Base-by-base conservation (phyloP, 225 moss, liverwort and hornwort species). In the Climacium dendroides region DNA sequence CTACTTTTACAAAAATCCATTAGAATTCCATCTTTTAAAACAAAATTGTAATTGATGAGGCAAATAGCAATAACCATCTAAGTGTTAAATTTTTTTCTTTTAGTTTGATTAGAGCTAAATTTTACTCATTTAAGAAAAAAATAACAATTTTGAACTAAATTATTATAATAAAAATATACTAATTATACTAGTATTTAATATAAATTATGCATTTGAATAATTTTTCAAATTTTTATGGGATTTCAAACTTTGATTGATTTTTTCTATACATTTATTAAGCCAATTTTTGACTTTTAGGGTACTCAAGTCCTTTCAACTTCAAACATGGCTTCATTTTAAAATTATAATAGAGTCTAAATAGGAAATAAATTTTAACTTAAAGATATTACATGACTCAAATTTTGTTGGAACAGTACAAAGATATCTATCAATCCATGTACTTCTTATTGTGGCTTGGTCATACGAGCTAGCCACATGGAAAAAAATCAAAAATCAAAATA, bases 11-110 rank as follows among this genome's bases (percentile, higher is more conserved):
- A 69, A 13, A 39, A 37, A 0, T 39, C 3, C 7, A 39, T 69
- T 13, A 24, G 7, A 0, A 24, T 39, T 69, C 4, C 4, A 24
- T n/a, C 7, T 13, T 24, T 24, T 14, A 24, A 22, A 0, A 24
- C 23, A 37, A 69, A 39, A 13, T 69, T 69, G 23, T 25, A 39
- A 69, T 24, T 24, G 8, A 25, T 69, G 7, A 24, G 0, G 69
- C 24, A 69, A 23, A 12, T 4, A 39, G 39, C 1, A 22, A 0
- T 7, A 4, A n/a, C 13, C 23, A 37, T 1, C 2, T 23, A 37
- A 23, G 7, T 39, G 2, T 13, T 24, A 37, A 24, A 14, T 0
- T 20, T 20, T 6, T n/a, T 65, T n/a, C 19, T n/a, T 65, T 65
- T n/a, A 20, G 11, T 11, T 20, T n/a, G 6, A 10, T 35, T 65